These are phyloP conservation scores for Discostella pseudostelligera DNA, from an alignment of 108 stramenopile species.

Conservation along the genomic window DNA sequence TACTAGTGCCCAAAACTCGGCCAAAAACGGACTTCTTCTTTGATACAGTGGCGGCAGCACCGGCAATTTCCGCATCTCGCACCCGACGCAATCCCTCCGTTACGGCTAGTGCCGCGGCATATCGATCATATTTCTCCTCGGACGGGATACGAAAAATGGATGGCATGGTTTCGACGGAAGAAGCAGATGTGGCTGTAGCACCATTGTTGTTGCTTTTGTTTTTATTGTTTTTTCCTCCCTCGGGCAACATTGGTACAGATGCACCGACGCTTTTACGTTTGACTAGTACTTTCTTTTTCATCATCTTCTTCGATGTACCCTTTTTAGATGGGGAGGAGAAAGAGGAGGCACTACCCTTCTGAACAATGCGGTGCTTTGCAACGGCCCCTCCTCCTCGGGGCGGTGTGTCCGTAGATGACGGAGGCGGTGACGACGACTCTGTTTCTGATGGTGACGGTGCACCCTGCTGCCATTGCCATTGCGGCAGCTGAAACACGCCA, in stretches of 20 bases:
- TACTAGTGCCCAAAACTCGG: background rate
- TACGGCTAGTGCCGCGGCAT: conserved; percentile 64
- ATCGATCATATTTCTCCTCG: conserved; percentile 59
- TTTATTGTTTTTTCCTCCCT: background rate
- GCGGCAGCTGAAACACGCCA: no score
- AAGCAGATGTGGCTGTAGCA: background rate
- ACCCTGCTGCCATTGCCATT: background rate
- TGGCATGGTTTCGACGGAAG: conserved; percentile 46
- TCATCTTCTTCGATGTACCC: conserved; percentile 8
- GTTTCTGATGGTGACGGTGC: background rate
- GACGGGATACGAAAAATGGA: conserved; percentile 50
- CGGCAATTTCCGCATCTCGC: conserved; percentile 47
- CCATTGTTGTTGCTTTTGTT: conserved; percentile 4
- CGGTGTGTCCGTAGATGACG: background rate
- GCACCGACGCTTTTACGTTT: background rate
- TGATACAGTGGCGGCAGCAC: background rate
- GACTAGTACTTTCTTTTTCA: background rate
- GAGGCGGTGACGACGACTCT: background rate
- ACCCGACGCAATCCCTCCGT: conserved; percentile 62
- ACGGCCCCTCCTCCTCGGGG: background rate
- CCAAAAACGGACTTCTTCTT: background rate
- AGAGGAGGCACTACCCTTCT: background rate
- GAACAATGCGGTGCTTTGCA: background rate
- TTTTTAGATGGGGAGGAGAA: background rate
- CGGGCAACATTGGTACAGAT: background rate